phyloP scores from a whole-genome alignment of 768 basidiomycete genomes.

The Suillus discolor region DNA sequence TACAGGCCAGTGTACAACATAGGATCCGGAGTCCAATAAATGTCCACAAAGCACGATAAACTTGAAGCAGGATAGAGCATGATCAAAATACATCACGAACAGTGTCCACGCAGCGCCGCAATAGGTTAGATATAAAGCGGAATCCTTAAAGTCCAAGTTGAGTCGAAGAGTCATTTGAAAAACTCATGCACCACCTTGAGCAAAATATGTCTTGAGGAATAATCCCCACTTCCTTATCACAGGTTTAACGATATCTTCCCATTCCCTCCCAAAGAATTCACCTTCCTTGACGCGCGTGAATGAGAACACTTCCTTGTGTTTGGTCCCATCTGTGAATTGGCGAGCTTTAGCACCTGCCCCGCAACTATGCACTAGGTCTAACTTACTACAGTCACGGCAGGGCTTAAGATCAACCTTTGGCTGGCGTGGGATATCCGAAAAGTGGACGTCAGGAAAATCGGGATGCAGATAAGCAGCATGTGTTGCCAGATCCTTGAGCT shows the following conservation, averaged over 20 bases:
- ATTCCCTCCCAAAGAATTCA: conserved; percentile 63
- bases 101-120: background rate
- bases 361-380: conserved; percentile 31
- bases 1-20: background rate
- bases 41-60: background rate
- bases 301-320: conserved; percentile 81
- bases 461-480: conserved; percentile 62
- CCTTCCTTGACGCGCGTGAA: conserved; percentile 60
- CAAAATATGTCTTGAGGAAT: conserved; percentile 47
- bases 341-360: conserved; percentile 3
- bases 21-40: background rate
- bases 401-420: conserved; percentile 22
- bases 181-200: conserved; percentile 13
- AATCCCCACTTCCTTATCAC: conserved; percentile 78
- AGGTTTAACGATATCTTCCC: conserved; percentile 72
- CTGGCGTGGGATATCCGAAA: conserved; percentile 20
- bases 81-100: background rate
- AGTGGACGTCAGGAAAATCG: conserved; percentile 42
- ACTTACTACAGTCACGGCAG: conserved; percentile 54
- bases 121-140: background rate
- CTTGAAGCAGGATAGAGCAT: background rate
- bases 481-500: conserved; percentile 67
- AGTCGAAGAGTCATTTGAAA: background rate
- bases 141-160: background rate
- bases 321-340: conserved; percentile 44